Conservation (phyloP, 202 grass and related monocot species). For the Hordeum pubiflorum region DNA sequence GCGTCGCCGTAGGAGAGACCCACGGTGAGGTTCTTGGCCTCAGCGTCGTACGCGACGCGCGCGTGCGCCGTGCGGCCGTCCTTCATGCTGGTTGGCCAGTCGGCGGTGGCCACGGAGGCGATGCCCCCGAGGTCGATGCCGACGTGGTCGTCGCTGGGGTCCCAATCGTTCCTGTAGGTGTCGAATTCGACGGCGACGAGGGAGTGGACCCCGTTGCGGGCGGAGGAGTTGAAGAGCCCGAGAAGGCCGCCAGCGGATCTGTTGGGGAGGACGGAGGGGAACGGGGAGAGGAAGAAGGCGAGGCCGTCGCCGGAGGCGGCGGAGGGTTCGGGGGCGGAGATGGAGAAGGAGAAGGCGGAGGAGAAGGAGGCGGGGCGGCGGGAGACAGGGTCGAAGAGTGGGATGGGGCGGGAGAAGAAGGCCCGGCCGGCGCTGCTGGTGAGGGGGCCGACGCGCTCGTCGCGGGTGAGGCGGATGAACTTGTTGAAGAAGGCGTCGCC, state of each 20-base stretch:
- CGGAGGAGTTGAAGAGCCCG: slow-evolving; percentile 56
- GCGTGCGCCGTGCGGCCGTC: slow-evolving; percentile 52
- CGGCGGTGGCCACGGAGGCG: slow-evolving; percentile 27
- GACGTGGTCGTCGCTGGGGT: slow-evolving; percentile 48
- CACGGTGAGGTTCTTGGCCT: slow-evolving; percentile 48
- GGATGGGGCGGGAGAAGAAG: slow-evolving; percentile 39
- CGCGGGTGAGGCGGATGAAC: slow-evolving; percentile 57
- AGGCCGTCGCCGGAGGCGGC: slow-evolving; percentile 51
- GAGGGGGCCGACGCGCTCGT: slow-evolving; percentile 43
- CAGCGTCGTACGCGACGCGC: slow-evolving; percentile 59
- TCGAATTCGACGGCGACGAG: slow-evolving; percentile 70
- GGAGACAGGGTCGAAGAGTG: slow-evolving; percentile 47
- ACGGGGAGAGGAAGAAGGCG: slow-evolving; percentile 70
- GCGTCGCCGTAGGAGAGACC: slow-evolving; percentile 50
- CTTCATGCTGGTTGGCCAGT: slow-evolving; percentile 56
- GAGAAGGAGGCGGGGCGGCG: slow-evolving; percentile 48
- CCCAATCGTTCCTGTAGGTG: slow-evolving; percentile 49
- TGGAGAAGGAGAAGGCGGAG: slow-evolving; percentile 56
- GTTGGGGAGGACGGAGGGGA: slow-evolving; percentile 47
- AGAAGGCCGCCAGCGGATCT: slow-evolving; percentile 50
- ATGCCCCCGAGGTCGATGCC: slow-evolving; percentile 54
- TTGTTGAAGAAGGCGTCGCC: slow-evolving; percentile 71
- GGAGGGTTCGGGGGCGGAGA: slow-evolving; percentile 38
- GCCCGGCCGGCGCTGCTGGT: slow-evolving; percentile 54
- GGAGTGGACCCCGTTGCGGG: not conserved